Evolutionary conservation across 371 early-diverging fungal species (phyloP).

Genomic region (Mucor velutinosus): DNA sequence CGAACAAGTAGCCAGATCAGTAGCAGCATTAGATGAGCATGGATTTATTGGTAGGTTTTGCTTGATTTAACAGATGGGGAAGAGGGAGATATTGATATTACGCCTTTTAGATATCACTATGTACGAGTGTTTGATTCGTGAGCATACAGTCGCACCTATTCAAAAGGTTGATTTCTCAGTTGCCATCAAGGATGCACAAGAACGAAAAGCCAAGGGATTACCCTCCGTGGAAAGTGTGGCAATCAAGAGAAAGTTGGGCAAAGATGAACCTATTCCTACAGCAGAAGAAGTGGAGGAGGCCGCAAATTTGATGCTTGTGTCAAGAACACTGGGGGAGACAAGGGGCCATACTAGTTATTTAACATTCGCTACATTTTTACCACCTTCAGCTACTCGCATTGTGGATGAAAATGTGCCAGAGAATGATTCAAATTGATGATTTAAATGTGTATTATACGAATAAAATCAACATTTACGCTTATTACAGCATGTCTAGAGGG

Average conservation of each 20-base stretch:
- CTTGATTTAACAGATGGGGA: background rate
- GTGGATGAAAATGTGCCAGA: background rate
- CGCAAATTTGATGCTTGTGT: conserved; percentile 37
- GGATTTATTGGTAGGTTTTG: conserved; percentile 73
- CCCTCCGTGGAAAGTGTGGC: conserved; percentile 25
- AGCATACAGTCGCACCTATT: conserved; percentile 56
- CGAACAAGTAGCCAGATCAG: conserved; percentile 90
- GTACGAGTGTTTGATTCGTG: conserved; percentile 77
- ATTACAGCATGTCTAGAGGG: no score
- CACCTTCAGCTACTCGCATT: conserved; percentile 25
- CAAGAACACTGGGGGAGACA: conserved; percentile 47
- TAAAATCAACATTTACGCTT: background rate
- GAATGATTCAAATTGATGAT: background rate
- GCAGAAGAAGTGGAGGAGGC: conserved; percentile 30
- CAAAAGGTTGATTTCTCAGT: conserved; percentile 54
- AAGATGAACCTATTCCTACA: conserved; percentile 25
- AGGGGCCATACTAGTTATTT: conserved; percentile 92
- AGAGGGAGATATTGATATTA: background rate
- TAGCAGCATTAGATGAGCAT: conserved; percentile 69
- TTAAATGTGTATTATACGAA: background rate
- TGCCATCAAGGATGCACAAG: conserved; percentile 48
- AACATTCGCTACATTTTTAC: conserved; percentile 86
- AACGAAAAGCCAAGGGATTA: conserved; percentile 45
- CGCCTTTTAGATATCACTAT: conserved; percentile 69
- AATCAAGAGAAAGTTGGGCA: conserved; percentile 28